Conservation (phyloP, 306 rosid genomes). For the Spatholobus suberectus region DNA sequence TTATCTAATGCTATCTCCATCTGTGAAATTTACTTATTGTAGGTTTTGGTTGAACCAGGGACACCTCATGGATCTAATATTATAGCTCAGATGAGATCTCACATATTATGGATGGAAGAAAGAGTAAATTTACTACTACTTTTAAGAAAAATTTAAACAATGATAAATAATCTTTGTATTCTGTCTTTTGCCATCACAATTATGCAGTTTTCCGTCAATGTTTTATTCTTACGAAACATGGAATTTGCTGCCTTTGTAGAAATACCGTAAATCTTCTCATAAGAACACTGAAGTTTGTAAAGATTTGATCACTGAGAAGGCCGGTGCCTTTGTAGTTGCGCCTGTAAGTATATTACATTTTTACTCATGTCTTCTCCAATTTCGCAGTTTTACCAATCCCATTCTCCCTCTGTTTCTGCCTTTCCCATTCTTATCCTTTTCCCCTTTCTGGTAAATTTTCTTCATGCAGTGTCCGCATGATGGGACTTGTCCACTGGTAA, state of each 20-base stretch:
- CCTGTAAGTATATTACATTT: constrained; percentile 68
- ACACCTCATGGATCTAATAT: constrained; percentile 88
- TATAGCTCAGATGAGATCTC: constrained; percentile 96
- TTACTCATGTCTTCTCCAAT: not conserved
- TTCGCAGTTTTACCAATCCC: not conserved
- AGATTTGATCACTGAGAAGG: constrained; percentile 66
- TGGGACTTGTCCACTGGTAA: constrained; percentile 84
- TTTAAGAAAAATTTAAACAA: not conserved
- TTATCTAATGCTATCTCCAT: constrained; percentile 29
- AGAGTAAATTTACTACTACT: constrained; percentile 57
- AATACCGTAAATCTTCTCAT: constrained; percentile 61
- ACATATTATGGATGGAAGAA: constrained; percentile 91
- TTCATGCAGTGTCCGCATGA: constrained; percentile 90
- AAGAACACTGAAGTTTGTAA: constrained; percentile 55
- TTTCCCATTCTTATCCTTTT: not conserved
- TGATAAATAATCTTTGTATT: constrained; percentile 15
- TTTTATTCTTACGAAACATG: constrained; percentile 27
- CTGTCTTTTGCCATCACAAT: not conserved
- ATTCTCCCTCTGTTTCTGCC: not conserved
- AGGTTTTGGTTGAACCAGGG: constrained; percentile 96
- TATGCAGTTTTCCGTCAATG: constrained; percentile 4
- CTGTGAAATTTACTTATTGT: constrained; percentile 42
- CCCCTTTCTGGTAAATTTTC: constrained; percentile 28
- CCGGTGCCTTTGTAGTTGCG: constrained; percentile 85
- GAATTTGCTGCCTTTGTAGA: constrained; percentile 52